A percentile compares a stretch with the other conserved stretches of the same genome.
phyloP scores from a whole-genome alignment of 164 flowering plant genomes.

The Stephania yunnanensis region DNA sequence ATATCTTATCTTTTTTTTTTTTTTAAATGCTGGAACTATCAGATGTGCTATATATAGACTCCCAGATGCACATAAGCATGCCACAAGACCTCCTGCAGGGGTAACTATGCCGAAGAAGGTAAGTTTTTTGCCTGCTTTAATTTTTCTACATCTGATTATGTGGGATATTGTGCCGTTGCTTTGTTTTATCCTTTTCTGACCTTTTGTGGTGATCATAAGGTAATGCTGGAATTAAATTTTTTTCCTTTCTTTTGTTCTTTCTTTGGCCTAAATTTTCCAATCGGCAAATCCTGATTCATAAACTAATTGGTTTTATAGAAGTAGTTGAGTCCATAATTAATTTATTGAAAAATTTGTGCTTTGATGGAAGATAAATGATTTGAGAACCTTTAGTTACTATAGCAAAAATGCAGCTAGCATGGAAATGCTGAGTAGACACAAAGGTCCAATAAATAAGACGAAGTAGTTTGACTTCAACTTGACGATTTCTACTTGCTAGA shows the following conservation, averaged over 20 bases:
- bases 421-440: too few species aligned
- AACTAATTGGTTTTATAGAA: neutral
- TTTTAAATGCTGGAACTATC: conserved; percentile 10
- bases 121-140: conserved; percentile 3
- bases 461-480: too few species aligned
- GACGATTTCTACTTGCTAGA: neutral
- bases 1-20: too few species aligned
- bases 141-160: neutral
- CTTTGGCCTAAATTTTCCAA: too few species aligned
- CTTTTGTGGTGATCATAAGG: too few species aligned
- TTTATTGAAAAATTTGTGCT: neutral
- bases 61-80: conserved; percentile 80
- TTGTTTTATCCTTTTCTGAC: neutral
- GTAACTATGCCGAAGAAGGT: conserved; percentile 78
- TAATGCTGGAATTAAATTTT: too few species aligned
- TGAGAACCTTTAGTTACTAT: too few species aligned
- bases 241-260: too few species aligned
- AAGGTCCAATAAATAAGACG: too few species aligned
- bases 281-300: too few species aligned
- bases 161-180: too few species aligned
- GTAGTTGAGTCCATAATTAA: neutral
- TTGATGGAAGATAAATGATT: neutral
- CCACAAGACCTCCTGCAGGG: conserved; percentile 75
- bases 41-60: conserved; percentile 83
- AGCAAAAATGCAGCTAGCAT: too few species aligned